Percentiles rank a stretch among this genome's conserved stretches.
Evolutionary conservation across 2,329 filamentous ascomycete genomes (phyloP).

Genomic region (Arthrobotrys conoides): DNA sequence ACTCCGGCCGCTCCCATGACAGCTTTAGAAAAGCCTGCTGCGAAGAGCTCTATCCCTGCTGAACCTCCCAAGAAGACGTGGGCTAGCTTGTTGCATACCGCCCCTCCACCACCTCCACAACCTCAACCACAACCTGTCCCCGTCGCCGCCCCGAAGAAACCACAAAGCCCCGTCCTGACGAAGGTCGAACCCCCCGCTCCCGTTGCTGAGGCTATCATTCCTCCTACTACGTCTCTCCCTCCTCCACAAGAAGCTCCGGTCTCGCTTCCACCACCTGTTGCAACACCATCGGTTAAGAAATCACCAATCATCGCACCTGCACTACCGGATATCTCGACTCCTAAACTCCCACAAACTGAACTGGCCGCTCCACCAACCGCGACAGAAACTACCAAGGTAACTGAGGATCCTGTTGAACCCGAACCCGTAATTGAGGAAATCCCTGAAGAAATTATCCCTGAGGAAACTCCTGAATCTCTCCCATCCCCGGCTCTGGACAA

Average conservation of each 20-base stretch:
- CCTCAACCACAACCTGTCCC: constrained; percentile 32
- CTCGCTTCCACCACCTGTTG: constrained; percentile 67
- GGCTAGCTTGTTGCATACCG: constrained; percentile 66
- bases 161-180: constrained; percentile 63
- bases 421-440: constrained; percentile 63
- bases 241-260: constrained; percentile 68
- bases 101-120: constrained; percentile 35
- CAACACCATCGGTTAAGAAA: constrained; percentile 70
- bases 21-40: constrained; percentile 75
- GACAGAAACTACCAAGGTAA: constrained; percentile 62
- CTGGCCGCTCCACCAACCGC: constrained; percentile 65
- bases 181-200: constrained; percentile 63
- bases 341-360: constrained; percentile 64
- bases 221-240: constrained; percentile 67
- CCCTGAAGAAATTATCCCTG: constrained; percentile 60
- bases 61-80: constrained; percentile 68
- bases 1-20: constrained; percentile 55
- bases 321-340: constrained; percentile 64
- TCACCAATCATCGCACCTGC: constrained; percentile 67
- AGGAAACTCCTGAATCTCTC: constrained; percentile 66
- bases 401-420: constrained; percentile 62
- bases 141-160: constrained; percentile 65
- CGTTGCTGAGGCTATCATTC: constrained; percentile 65
- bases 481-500: constrained; percentile 70
- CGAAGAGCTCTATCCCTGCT: constrained; percentile 72